A percentile compares a stretch with the other conserved stretches of the same genome.
These are phyloP conservation scores for Cordyceps tenuipes DNA, from an alignment of 2,329 filamentous ascomycete genomes.

Conservation along the genomic window DNA sequence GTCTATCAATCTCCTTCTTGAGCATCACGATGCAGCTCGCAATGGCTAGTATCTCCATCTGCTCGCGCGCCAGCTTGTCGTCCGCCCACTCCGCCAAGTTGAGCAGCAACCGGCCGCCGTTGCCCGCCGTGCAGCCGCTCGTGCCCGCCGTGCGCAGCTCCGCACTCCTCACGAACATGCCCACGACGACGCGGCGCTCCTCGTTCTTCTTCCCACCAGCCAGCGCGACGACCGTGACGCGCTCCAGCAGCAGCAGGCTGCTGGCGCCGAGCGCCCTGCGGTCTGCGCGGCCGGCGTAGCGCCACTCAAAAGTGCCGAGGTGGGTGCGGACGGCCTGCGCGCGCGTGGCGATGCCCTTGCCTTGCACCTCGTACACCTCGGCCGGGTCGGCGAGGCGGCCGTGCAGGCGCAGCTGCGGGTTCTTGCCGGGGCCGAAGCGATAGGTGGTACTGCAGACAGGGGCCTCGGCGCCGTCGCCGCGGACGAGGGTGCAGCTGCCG, in stretches of 20 bases:
- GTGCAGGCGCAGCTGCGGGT: slow-evolving; percentile 35
- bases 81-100: slow-evolving; percentile 31
- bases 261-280: slow-evolving; percentile 31
- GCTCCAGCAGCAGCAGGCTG: slow-evolving; percentile 44
- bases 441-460: slow-evolving; percentile 46
- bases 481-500: slow-evolving; percentile 39
- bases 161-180: slow-evolving; percentile 34
- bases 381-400: slow-evolving; percentile 9
- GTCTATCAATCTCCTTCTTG: slow-evolving; percentile 56
- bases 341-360: slow-evolving; percentile 37
- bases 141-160: slow-evolving; percentile 33
- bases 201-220: slow-evolving; percentile 20
- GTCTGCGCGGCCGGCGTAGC: slow-evolving; percentile 41
- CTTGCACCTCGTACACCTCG: slow-evolving; percentile 21
- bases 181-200: slow-evolving; percentile 28
- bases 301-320: slow-evolving; percentile 47
- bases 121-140: slow-evolving; percentile 33
- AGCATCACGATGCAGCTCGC: slow-evolving; percentile 52
- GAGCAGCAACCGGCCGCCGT: slow-evolving; percentile 40
- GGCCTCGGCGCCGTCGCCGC: slow-evolving; percentile 26
- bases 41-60: slow-evolving; percentile 44
- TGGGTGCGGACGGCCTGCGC: slow-evolving; percentile 37
- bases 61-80: slow-evolving; percentile 23
- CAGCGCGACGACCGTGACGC: slow-evolving; percentile 27
- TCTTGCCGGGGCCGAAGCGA: slow-evolving; percentile 45